Evolutionary conservation across 495 filamentous ascomycete species (phyloP), one percentile per base, ranked within the genome.

Genomic region (Hypoxylon trugodes): DNA sequence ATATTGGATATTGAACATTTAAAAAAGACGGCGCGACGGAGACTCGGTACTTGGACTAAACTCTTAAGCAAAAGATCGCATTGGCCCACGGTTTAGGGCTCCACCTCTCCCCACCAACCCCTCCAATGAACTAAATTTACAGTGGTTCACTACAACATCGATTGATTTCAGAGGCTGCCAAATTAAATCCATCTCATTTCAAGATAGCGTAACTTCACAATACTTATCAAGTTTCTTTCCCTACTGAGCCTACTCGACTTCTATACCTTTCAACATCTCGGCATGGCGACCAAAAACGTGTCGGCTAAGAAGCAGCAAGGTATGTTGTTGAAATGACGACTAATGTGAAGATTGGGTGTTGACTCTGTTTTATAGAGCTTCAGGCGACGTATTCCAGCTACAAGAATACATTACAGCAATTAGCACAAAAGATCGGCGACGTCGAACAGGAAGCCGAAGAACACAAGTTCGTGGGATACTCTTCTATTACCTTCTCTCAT

Each of bases 391-490:
- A 98, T 76, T 86, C 87, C 42, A 97, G 90, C 77, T 98, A 92
- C 86, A 98, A 98, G 77, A 96, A 93, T 74, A 90, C 85, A 21
- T 86, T 98, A 48, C 94, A 98, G 79, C 88, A 93, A 66, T 83
- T 98, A 62, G 96, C 95, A 12, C 87, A 91, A 70, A 98, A 97
- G 78, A 97, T 98, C 63, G 95, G 95, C 6, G 93, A 97, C 72
- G 89, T 98, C 48, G 95, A 98, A 77, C 91, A 96, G 72, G 95
- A 98, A 69, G 87, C 91, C 21, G 95, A 98, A 74, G 95, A 98
- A 74, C 95, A 98, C 80, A 98, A 95, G 95, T 98, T 76, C 76
- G 90, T 81, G 38, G 48, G 3, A 48, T 25, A 55, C 58, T 65
- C 56, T 48, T 30, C 40, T 16, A 30, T 41, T 45, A 25, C 46